Base-by-base conservation (phyloP, 164 flowering plant species). In the Sextonia rubra region DNA sequence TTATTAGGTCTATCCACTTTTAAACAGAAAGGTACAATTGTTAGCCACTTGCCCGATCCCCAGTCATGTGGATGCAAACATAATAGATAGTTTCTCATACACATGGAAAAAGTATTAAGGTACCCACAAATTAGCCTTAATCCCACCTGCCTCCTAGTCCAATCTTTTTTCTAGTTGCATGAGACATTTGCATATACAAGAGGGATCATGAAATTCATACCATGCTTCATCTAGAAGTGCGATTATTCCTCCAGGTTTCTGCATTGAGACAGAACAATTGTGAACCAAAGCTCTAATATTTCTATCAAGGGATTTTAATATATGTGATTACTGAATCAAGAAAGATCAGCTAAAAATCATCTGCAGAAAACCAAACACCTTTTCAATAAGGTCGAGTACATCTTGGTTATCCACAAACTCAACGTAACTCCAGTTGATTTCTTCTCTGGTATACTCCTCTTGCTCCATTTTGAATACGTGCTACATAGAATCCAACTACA, bases 381-480 rank as follows among this genome's bases (percentile, higher is more conserved):
- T 90, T 69, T 90, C 97, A 65, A 92, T 87, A 3, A 90, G 89
- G 77, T 92, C 94, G 68, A 92, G 72, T 24, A 92, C 91, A 83
- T 92, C 97, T 77, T 92, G 94, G 73, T 92, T 92, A 72, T 92
- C 97, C 2, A 92, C 91, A 73, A 92, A 92, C 74, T 92, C 97
- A 20, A 92, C 89, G 69, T 92, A 92, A 79, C 97, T 92, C 97
- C 97, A 92, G 81, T 92, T 77, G 47, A 92, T 92, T 75, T 90
- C 94, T 74, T 92, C 94, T 70, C 76, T 87, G 32, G 88, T 84
- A 76, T 91, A 89, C 70, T 91, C 94, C 78, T 91, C 97, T 81
- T 91, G 94, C 82, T 91, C 97, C 89, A 89, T 89, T 79, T 91
- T 91, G 77, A 91, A 91, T 14, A 90, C 97, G 79, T 92, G 97